A percentile compares a stretch with the other conserved stretches of the same genome.
phyloP scores from a whole-genome alignment of 2,329 filamentous ascomycete genomes.

The Trichophyton benhamiae region DNA sequence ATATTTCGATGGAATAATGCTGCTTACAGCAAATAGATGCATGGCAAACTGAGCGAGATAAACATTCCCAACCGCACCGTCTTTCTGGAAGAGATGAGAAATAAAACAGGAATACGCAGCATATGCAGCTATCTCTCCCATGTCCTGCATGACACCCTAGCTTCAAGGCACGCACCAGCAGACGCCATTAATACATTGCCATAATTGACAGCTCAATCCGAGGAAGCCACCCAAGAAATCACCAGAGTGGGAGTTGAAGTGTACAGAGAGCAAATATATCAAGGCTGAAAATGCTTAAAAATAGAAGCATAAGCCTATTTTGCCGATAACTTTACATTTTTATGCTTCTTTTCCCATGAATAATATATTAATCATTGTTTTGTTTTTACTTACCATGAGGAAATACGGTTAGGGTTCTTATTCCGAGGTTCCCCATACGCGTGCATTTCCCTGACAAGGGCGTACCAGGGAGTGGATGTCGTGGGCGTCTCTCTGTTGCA shows the following conservation, averaged over 20 bases:
- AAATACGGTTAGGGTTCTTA: background rate
- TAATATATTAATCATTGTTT: background rate
- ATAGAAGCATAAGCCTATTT: background rate
- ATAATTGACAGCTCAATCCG: background rate
- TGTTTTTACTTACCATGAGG: background rate
- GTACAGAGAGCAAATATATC: background rate
- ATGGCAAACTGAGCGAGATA: background rate
- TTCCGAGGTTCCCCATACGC: slow-evolving; percentile 2
- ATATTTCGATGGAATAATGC: background rate
- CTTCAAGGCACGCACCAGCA: background rate
- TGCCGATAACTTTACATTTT: background rate
- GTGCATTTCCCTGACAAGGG: background rate
- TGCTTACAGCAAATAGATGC: background rate
- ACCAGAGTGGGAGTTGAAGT: background rate
- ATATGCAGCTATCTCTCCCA: background rate
- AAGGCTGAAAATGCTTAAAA: background rate
- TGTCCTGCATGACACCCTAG: background rate
- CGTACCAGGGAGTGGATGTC: background rate
- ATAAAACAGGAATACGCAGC: background rate
- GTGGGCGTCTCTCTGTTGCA: background rate
- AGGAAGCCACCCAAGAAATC: background rate
- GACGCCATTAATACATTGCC: background rate
- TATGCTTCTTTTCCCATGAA: slow-evolving; percentile 1
- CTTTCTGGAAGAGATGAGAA: background rate
- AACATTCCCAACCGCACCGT: background rate